phyloP scores from a whole-genome alignment of 352 stramenopile species.

The Pelagophyceae sp. region DNA sequence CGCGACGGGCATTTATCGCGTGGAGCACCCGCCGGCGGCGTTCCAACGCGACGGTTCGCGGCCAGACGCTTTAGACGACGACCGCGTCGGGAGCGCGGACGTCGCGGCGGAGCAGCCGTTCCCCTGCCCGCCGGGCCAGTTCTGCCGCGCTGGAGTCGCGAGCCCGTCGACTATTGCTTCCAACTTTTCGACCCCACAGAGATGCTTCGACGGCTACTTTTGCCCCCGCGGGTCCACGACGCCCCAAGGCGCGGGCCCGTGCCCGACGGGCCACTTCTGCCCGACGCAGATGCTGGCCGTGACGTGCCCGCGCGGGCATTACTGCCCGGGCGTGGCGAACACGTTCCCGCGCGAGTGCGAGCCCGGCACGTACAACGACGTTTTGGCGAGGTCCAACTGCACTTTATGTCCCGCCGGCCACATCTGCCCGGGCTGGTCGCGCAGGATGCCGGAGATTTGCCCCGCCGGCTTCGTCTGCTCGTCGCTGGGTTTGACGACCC shows the following conservation, averaged over 20 bases:
- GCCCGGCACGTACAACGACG: slow-evolving; percentile 83
- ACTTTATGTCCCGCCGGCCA: slow-evolving; percentile 82
- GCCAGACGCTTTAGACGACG: too few relatives aligned
- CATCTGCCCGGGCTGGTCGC: slow-evolving; percentile 74
- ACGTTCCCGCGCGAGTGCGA: slow-evolving; percentile 74
- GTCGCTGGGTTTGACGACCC: slow-evolving; percentile 71
- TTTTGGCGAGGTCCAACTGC: slow-evolving; percentile 71
- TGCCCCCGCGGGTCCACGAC: slow-evolving; percentile 78
- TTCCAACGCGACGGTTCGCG: neutral
- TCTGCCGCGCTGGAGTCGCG: slow-evolving; percentile 74
- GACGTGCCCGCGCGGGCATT: slow-evolving; percentile 76
- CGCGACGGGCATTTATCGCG: slow-evolving; percentile 35
- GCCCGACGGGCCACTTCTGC: slow-evolving; percentile 88
- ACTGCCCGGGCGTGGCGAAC: slow-evolving; percentile 88
- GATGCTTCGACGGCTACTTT: slow-evolving; percentile 89
- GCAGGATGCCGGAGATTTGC: slow-evolving; percentile 62
- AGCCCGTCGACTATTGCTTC: slow-evolving; percentile 48
- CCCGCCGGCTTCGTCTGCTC: slow-evolving; percentile 89
- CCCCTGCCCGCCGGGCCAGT: slow-evolving; percentile 80
- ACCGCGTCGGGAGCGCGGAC: too few relatives aligned
- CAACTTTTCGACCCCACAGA: slow-evolving; percentile 86
- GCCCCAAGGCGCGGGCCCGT: slow-evolving; percentile 82
- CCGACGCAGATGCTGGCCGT: slow-evolving; percentile 73
- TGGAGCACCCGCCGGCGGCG: slow-evolving; percentile 18
- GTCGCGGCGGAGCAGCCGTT: slow-evolving; percentile 73